Percentiles rank a stretch among this genome's conserved stretches.
Conservation (phyloP, 2,329 filamentous ascomycete species). For the Calycina marina region DNA sequence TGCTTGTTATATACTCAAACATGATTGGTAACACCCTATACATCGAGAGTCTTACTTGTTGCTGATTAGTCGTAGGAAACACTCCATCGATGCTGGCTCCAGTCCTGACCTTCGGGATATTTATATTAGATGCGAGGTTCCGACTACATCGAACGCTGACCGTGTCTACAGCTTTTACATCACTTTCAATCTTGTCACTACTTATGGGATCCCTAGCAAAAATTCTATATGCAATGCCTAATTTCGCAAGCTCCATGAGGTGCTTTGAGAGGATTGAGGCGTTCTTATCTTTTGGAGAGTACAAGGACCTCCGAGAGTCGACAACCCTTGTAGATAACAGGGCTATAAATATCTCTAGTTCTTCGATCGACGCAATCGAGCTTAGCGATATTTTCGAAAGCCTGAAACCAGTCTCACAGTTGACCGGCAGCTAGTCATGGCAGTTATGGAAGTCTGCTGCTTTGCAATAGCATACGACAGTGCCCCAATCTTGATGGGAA, state of each 20-base stretch:
- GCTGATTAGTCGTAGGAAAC: neutral
- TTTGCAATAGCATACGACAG: constrained; percentile 20
- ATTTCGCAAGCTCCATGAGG: neutral
- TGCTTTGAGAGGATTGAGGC: neutral
- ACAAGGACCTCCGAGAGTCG: too few relatives aligned
- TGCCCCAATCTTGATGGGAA: constrained; percentile 63
- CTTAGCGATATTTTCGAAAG: too few relatives aligned
- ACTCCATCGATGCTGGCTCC: neutral
- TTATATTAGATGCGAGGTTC: neutral
- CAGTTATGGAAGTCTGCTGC: neutral
- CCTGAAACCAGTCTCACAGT: neutral
- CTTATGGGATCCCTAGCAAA: neutral
- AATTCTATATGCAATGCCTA: neutral
- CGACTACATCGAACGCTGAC: constrained; percentile 1
- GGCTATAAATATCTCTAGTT: too few relatives aligned
- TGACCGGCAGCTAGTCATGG: neutral
- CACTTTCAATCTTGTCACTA: constrained; percentile 15
- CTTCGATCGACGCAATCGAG: too few relatives aligned
- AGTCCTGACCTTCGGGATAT: neutral
- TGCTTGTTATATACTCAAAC: neutral
- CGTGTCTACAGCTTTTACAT: constrained; percentile 10
- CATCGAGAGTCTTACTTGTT: neutral
- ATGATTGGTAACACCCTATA: neutral
- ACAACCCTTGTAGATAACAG: neutral
- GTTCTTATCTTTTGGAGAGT: neutral